Evolutionary conservation across 2,329 filamentous ascomycete species (phyloP).

Genomic region (Ramularia endophylla): DNA sequence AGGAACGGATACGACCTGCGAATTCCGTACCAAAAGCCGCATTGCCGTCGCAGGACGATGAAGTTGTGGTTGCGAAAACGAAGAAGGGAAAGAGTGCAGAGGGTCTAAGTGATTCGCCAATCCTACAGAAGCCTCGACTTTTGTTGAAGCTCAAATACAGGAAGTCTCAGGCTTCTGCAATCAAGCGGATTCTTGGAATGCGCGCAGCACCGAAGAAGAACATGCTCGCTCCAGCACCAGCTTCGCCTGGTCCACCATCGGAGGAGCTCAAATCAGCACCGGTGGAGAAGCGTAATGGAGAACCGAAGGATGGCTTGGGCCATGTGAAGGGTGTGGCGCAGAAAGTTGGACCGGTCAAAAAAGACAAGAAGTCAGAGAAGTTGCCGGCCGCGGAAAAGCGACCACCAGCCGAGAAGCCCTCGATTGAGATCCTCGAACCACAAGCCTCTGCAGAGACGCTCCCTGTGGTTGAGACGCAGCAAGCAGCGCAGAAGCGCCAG

Average conservation of each 20-base stretch:
- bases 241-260: neutral
- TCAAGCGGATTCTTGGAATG: slow-evolving; percentile 28
- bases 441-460: slow-evolving; percentile 15
- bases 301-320: slow-evolving; percentile 11
- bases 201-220: slow-evolving; percentile 19
- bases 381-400: slow-evolving; percentile 1
- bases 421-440: slow-evolving; percentile 5
- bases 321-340: slow-evolving; percentile 27
- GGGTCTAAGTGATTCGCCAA: slow-evolving; percentile 1
- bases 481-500: slow-evolving; percentile 8
- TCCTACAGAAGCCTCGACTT: slow-evolving; percentile 8
- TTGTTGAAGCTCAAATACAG: slow-evolving; percentile 28
- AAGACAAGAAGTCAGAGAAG: slow-evolving; percentile 10
- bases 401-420: slow-evolving; percentile 8
- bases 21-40: slow-evolving; percentile 9
- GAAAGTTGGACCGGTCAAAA: slow-evolving; percentile 21
- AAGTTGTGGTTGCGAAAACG: slow-evolving; percentile 12
- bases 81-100: slow-evolving; percentile 9
- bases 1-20: slow-evolving; percentile 13
- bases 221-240: slow-evolving; percentile 1
- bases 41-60: slow-evolving; percentile 18
- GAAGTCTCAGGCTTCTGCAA: slow-evolving; percentile 18
- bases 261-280: slow-evolving; percentile 7
- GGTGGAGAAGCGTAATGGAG: slow-evolving; percentile 10
- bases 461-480: slow-evolving; percentile 7